A percentile compares a stretch with the other conserved stretches of the same genome.
These are phyloP conservation scores for Schrenkiella parvula DNA, from an alignment of 345 rosid genomes.

Conservation along the genomic window DNA sequence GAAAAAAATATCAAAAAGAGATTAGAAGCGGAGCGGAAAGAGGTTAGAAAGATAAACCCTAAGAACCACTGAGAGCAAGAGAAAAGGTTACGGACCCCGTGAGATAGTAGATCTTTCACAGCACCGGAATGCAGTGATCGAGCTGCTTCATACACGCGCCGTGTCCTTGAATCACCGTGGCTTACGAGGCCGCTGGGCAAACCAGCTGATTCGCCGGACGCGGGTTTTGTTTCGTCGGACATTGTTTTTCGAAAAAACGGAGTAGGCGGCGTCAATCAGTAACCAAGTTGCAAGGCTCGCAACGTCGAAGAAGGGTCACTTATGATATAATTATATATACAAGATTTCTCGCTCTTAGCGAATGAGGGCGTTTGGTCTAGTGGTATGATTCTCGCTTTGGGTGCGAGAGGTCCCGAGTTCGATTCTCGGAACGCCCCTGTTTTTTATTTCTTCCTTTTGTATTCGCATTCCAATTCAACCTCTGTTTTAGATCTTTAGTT, in stretches of 20 bases:
- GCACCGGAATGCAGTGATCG: constrained; percentile 51
- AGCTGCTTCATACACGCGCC: constrained; percentile 41
- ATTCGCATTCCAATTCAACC: too few species aligned
- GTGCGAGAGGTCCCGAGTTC: constrained; percentile 86
- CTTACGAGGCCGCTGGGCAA: constrained; percentile 5
- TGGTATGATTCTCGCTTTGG: constrained; percentile 91
- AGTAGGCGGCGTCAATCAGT: constrained; percentile 12
- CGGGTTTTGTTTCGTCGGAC: constrained; percentile 32
- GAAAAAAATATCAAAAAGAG: background rate
- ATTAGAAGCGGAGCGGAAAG: background rate
- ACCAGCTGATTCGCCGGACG: background rate
- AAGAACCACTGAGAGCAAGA: background rate
- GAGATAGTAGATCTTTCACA: constrained; percentile 56
- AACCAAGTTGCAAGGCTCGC: background rate
- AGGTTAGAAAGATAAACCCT: background rate
- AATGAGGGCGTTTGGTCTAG: constrained; percentile 73
- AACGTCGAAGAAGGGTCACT: background rate
- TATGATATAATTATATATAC: too few species aligned
- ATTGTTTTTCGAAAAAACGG: constrained; percentile 25
- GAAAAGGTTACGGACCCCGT: constrained; percentile 40
- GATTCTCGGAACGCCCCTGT: constrained; percentile 68
- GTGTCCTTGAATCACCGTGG: constrained; percentile 27
- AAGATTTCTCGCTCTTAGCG: too few species aligned
- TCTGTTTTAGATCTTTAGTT: too few species aligned
- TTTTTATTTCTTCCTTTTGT: background rate